Evolutionary conservation across 1,284 basidiomycete genomes (phyloP).

Genomic region (Trichosporon sp.): DNA sequence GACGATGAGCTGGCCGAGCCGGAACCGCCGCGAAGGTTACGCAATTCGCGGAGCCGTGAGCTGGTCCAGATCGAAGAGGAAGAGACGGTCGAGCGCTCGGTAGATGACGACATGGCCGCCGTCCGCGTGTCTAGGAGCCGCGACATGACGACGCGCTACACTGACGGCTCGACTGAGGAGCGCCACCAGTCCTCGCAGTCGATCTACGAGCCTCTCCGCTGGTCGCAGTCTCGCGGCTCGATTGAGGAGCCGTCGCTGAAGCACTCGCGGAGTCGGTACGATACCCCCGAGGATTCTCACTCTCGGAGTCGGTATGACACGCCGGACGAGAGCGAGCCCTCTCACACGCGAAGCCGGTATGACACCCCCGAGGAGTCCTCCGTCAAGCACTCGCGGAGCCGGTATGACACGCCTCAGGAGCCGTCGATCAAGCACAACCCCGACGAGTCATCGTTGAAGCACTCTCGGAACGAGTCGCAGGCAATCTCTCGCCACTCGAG

Average conservation of each 20-base stretch:
- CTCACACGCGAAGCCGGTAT: not conserved
- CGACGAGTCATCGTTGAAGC: not conserved
- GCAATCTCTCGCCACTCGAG: not conserved
- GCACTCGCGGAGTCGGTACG: not conserved
- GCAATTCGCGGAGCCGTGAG: not conserved
- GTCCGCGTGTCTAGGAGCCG: slow-evolving; percentile 6
- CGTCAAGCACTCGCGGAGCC: not conserved
- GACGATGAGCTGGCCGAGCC: not conserved
- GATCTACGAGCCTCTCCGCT: not conserved
- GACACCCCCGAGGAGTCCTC: not conserved
- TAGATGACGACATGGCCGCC: slow-evolving; percentile 22
- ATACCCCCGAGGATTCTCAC: not conserved
- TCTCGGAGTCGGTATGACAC: not conserved
- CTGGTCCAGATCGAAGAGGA: slow-evolving; percentile 6
- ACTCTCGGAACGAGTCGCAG: not conserved
- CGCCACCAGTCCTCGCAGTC: not conserved
- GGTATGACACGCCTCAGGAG: not conserved
- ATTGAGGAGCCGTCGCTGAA: not conserved
- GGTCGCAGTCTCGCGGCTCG: not conserved
- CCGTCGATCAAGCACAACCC: not conserved
- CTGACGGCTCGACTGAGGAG: not conserved
- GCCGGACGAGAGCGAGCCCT: not conserved
- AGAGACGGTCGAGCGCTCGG: slow-evolving; percentile 23
- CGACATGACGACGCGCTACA: not conserved
- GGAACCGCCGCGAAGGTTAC: not conserved